phyloP scores from a whole-genome alignment of 345 rosid species.

The Angophora floribunda region DNA sequence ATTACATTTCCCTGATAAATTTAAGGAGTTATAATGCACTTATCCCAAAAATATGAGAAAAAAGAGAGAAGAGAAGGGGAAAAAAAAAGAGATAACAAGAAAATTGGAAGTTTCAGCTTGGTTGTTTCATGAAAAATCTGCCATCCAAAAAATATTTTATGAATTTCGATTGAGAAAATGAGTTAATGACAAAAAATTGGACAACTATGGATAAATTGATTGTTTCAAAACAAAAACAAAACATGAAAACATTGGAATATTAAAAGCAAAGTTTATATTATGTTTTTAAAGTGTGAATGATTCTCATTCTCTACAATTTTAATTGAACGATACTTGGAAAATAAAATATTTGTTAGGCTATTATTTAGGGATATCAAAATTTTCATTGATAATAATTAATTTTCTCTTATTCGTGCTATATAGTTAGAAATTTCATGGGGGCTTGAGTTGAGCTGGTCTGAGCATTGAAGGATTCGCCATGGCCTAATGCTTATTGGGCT shows the following conservation, averaged over 20 bases:
- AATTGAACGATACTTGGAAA: not conserved
- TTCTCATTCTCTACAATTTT: not conserved
- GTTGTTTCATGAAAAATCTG: not conserved
- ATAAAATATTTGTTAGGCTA: not conserved
- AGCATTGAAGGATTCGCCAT: not conserved
- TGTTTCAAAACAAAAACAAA: too few species aligned
- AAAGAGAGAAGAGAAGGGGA: fast-evolving
- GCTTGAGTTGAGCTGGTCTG: not conserved
- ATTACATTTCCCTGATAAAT: too few species aligned
- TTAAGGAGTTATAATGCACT: too few species aligned
- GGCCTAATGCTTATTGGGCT: not conserved
- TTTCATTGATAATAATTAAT: not conserved
- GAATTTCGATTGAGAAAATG: not conserved
- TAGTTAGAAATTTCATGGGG: not conserved
- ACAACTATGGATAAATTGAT: not conserved
- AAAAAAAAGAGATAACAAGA: not conserved
- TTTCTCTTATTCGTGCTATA: not conserved
- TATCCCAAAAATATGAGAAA: too few species aligned
- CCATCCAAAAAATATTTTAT: not conserved
- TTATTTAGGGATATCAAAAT: too few species aligned
- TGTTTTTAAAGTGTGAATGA: too few species aligned
- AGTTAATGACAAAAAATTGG: not conserved
- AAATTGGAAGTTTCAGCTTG: not conserved
- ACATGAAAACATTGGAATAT: not conserved
- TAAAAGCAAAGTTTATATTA: too few species aligned